Evolutionary conservation across 1,284 basidiomycete genomes (phyloP), one percentile per base, ranked within the genome.

Genomic region (Marasmius sp.): DNA sequence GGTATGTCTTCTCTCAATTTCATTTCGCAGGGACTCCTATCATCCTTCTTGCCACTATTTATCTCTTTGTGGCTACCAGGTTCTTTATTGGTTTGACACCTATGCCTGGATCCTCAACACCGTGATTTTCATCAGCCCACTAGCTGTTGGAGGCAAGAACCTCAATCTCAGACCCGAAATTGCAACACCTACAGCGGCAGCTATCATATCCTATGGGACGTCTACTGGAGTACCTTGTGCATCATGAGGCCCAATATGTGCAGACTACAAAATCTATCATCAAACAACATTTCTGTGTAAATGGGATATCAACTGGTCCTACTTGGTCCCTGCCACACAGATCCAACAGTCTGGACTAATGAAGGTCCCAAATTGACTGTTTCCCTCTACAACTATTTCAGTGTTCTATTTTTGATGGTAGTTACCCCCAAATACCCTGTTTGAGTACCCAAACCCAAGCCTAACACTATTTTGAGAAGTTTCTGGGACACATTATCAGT

Each of bases 51-150:
- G 20, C 22, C 62, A 51, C 22, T 52, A 22, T 20, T 69, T 81
- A 38, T 81, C 81, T 0, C 84, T 86, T 68, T 81, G 80, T 64
- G 91, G 91, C 1, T 91, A 89, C 70, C 79, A 76, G 33, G 80
- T 89, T 10, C 72, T 92, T 12, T 84, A 88, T 66, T 82, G 79
- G 82, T 85, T 87, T 66, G 87, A 91, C 67, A 82, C 79, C 48
- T 71, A 85, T 56, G 81, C 85, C 12, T 92, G 89, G 86, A 74
- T 91, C 11, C 89, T 90, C 12, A 85, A 88, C 65, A 74, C 86
- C 41, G 74, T 93, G 47, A 77, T 85, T 16, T 89, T 89, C 74
- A 78, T 91, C 64, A 80, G 85, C 43, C 82, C 92, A 69, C 76
- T 88, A 47, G 87, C 84, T 0, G 73, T 89, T 3, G 86, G 86